Evolutionary conservation across 208 protist genomes (phyloP).

Genomic region (Balamuthia mandrillaris): DNA sequence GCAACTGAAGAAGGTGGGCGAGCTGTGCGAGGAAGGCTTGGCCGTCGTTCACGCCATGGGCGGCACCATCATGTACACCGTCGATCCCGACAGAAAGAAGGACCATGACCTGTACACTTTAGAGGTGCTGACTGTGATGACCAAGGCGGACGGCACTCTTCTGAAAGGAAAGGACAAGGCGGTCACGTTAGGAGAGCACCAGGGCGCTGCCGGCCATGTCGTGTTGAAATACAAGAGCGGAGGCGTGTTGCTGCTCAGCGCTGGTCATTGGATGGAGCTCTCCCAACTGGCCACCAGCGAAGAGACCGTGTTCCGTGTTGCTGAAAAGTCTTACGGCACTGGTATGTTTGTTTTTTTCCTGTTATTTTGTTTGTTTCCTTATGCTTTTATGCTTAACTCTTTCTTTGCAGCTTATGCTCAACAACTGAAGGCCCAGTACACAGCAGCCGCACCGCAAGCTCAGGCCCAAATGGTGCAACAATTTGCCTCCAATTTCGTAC

Average conservation of each 20-base stretch:
- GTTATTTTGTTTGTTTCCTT: too few relatives aligned
- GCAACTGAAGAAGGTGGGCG: background rate
- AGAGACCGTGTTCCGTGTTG: background rate
- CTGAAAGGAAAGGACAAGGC: background rate
- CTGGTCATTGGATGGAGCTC: constrained; percentile 8
- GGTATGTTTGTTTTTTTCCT: too few relatives aligned
- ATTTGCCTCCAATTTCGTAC: too few relatives aligned
- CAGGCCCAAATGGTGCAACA: too few relatives aligned
- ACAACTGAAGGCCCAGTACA: too few relatives aligned
- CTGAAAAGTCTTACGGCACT: background rate
- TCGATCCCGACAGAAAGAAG: background rate
- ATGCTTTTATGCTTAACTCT: too few relatives aligned
- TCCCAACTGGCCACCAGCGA: background rate
- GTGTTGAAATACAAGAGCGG: background rate
- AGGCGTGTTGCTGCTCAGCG: background rate
- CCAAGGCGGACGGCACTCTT: background rate
- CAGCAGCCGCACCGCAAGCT: too few relatives aligned
- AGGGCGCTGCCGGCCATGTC: constrained; percentile 18
- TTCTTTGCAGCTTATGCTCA: too few relatives aligned
- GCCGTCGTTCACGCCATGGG: background rate
- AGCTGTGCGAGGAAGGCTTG: background rate
- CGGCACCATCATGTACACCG: background rate
- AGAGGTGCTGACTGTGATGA: background rate
- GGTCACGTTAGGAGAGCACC: background rate
- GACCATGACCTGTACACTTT: background rate